These are phyloP conservation scores for Dalechampia spathulata DNA, from an alignment of 441 rosid species.

Conservation along the genomic window DNA sequence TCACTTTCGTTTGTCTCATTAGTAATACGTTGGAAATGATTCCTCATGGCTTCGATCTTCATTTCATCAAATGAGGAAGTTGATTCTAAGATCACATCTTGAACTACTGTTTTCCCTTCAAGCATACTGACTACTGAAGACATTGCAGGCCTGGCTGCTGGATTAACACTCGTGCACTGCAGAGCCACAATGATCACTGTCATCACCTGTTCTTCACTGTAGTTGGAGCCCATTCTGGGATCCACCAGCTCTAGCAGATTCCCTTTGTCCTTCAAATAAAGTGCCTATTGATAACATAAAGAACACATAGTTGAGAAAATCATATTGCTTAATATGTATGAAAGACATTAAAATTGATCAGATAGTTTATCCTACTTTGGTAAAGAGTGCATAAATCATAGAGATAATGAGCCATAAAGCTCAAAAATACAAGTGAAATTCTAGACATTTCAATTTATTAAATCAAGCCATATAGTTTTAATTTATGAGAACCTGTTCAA, in stretches of 20 bases:
- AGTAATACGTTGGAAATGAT: constrained; percentile 17
- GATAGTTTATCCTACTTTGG: no score
- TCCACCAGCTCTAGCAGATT: constrained; percentile 38
- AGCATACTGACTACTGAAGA: constrained; percentile 55
- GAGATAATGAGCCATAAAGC: no score
- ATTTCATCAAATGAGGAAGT: constrained; percentile 11
- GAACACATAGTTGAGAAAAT: neutral
- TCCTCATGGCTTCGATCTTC: constrained; percentile 33
- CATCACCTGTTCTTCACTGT: constrained; percentile 33
- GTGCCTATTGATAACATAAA: constrained; percentile 30
- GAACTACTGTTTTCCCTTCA: constrained; percentile 35
- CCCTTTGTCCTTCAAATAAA: constrained; percentile 33
- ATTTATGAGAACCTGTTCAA: no score
- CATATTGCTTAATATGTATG: neutral
- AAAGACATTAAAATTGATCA: neutral
- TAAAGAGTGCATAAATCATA: no score
- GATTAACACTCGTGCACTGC: constrained; percentile 47
- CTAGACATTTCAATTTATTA: no score
- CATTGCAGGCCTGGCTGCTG: constrained; percentile 53
- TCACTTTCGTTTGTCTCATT: neutral
- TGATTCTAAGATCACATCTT: constrained; percentile 18
- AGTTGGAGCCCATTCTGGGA: constrained; percentile 32
- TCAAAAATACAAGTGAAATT: no score
- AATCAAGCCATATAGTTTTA: no score
- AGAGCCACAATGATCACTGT: constrained; percentile 44